These are phyloP conservation scores for Emericellopsis cladophorae DNA, from an alignment of 2,329 filamentous ascomycete species.

Conservation along the genomic window DNA sequence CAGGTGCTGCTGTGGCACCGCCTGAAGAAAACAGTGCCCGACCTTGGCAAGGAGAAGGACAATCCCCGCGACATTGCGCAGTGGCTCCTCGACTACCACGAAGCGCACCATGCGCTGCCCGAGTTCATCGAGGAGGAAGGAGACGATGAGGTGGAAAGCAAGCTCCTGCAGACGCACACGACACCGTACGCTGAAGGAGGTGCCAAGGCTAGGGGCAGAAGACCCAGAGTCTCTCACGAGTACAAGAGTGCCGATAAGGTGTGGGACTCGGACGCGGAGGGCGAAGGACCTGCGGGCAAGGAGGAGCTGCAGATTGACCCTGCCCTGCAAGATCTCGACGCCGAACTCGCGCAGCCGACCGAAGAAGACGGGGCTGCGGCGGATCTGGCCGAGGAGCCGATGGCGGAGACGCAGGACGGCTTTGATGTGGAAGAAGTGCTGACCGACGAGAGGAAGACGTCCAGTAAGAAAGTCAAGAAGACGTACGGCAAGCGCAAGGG, in stretches of 20 bases:
- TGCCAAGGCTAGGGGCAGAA: neutral
- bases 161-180: constrained; percentile 12
- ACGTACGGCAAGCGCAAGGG: constrained; percentile 2
- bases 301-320: constrained; percentile 17
- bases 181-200: constrained; percentile 1
- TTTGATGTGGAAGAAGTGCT: neutral
- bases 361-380: neutral
- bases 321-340: constrained; percentile 7
- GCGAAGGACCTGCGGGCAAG: constrained; percentile 3
- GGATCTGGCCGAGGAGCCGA: neutral
- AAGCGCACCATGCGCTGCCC: constrained; percentile 18
- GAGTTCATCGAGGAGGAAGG: constrained; percentile 16
- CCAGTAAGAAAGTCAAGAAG: constrained; percentile 4
- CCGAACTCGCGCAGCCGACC: constrained; percentile 4
- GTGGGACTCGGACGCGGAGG: constrained; percentile 14
- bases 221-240: constrained; percentile 1
- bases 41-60: constrained; percentile 11
- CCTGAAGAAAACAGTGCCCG: constrained; percentile 19
- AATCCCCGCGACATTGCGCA: constrained; percentile 20
- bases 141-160: constrained; percentile 19
- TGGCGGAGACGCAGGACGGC: neutral
- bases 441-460: neutral
- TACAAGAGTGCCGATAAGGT: constrained; percentile 15
- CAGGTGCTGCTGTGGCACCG: constrained; percentile 26
- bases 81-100: constrained; percentile 19